Evolutionary conservation across 331 rosid genomes (phyloP).

Genomic region (Pyrus hybrid): DNA sequence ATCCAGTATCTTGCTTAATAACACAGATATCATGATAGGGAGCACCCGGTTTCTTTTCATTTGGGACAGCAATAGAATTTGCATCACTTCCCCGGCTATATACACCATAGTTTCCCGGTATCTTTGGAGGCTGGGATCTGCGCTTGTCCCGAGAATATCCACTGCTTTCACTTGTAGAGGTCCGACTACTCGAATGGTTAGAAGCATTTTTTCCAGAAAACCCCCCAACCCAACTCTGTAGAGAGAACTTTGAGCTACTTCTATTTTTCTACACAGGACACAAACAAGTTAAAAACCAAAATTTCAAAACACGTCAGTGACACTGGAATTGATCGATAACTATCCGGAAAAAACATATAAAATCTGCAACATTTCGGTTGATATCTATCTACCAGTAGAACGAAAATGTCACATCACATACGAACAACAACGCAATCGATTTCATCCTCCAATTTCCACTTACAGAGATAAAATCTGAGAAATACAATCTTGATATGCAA

Average conservation of each 20-base stretch:
- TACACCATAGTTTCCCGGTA: slow-evolving; percentile 30
- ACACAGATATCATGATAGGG: slow-evolving; percentile 16
- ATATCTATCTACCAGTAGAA: neutral
- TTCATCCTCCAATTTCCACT: neutral
- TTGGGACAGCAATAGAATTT: slow-evolving; percentile 29
- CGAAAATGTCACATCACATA: neutral
- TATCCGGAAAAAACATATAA: neutral
- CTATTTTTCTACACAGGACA: slow-evolving; percentile 61
- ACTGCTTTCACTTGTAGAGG: slow-evolving; percentile 24
- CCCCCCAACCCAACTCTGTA: slow-evolving; percentile 88
- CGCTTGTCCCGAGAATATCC: slow-evolving; percentile 30
- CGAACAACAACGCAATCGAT: neutral
- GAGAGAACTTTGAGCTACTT: slow-evolving; percentile 71
- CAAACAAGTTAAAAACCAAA: neutral
- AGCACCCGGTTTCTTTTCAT: slow-evolving; percentile 24
- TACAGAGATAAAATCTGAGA: neutral
- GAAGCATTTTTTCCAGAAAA: slow-evolving; percentile 53
- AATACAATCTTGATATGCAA: neutral
- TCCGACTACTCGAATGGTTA: slow-evolving; percentile 26
- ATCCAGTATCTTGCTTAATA: slow-evolving; percentile 26
- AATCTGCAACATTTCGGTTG: neutral
- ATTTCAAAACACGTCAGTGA: neutral
- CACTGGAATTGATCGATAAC: neutral
- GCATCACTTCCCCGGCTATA: slow-evolving; percentile 24
- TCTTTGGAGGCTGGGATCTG: slow-evolving; percentile 37